Evolutionary conservation across 2,329 filamentous ascomycete genomes (phyloP), one percentile per base, ranked within the genome.

Genomic region (Monosporascus sp.): DNA sequence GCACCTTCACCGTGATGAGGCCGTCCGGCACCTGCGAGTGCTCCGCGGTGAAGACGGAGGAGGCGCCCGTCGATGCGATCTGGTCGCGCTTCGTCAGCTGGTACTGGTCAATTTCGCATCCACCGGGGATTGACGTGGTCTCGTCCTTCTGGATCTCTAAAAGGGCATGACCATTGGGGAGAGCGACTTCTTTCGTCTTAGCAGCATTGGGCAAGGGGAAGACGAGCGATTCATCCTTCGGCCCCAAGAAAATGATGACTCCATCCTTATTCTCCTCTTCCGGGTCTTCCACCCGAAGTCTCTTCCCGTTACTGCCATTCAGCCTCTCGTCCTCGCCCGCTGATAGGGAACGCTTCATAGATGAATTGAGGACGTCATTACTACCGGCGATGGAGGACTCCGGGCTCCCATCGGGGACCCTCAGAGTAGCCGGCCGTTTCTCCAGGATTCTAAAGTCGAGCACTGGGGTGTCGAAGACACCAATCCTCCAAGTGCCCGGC

Each of bases 1-100:
- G 76, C 1, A 84, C 79, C 60, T 84, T 84, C 64, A 83, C 80
- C 1, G 80, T 83, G 52, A 83, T 79, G 51, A 82, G 74, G 20
- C 76, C 74, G 50, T 79, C 76, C 2, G 78, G 71, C 18, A 81
- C 74, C 9, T 73, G 66, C 5, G 80, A 81, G 61, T 82, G 75
- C 37, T 76, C 70, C 20, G 76, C 80, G 1, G 74, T 81, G 61
- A 79, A 83, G 37, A 84, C 81, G 6, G 77, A 76, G 5, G 80
- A 83, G 18, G 81, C 71, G 4, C 72, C 70, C 1, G 79, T 81
- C 2, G 75, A 75, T 5, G 80, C 80, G 50, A 84, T 83, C n/a
- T 76, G 74, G 17, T 81, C 75, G 38, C 73, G 71, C 62, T 80
- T 83, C 38, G 78, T 82, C 56, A 84, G 68, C 50, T 73, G 73